Percentiles rank a stretch among this genome's conserved stretches.
Evolutionary conservation across 306 rosid species (phyloP).

Genomic region (Quercus cerris): DNA sequence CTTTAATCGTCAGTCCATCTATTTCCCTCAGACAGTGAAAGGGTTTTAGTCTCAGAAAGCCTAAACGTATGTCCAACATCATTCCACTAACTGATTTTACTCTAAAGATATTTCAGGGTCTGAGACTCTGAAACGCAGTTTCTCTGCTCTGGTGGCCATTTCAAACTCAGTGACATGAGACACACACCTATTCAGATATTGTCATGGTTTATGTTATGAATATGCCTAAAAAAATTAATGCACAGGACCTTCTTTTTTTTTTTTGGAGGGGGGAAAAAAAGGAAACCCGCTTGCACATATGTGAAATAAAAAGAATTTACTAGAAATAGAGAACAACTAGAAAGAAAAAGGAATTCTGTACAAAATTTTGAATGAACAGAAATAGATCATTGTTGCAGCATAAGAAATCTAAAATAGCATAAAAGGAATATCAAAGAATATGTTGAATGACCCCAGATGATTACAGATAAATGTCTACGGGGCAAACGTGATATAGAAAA

Average conservation of each 20-base stretch:
- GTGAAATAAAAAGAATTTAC: neutral
- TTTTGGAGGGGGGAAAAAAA: no score
- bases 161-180: no score
- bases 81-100: neutral
- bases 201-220: neutral
- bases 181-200: no score
- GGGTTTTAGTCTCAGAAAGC: neutral
- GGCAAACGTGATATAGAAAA: neutral
- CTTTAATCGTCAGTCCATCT: neutral
- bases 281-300: neutral
- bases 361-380: slow-evolving; percentile 4
- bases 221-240: no score
- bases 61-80: neutral
- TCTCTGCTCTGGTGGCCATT: no score
- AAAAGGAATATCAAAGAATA: neutral
- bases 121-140: no score
- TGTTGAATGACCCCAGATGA: neutral
- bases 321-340: neutral
- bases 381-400: slow-evolving; percentile 8
- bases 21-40: neutral
- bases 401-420: slow-evolving; percentile 8
- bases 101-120: neutral
- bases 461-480: neutral
- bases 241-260: no score
- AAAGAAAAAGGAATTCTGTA: neutral